Evolutionary conservation across 257 asterid genomes (phyloP), one percentile per base, ranked within the genome.

Genomic region (Solanum phureja): DNA sequence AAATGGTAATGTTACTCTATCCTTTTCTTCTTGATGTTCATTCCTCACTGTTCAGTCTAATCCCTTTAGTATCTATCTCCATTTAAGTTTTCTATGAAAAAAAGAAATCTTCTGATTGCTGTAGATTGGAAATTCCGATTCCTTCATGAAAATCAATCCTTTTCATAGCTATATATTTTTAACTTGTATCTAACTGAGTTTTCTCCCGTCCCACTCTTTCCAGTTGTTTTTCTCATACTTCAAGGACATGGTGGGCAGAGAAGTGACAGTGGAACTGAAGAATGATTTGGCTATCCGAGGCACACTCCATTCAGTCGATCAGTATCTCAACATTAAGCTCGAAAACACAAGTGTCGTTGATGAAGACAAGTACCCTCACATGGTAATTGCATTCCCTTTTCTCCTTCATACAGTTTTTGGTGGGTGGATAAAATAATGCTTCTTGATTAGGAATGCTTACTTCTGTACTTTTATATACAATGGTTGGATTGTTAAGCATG

Each of bases 211-310:
- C 84, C 84, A 79, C 84, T 19, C 84, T 79, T 88, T 90, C 95
- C 96, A 96, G 99, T 91, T 96, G 95, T 96, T 96, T 92, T 97
- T 97, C 94, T 97, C 99, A 89, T 97, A 97, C 86, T 97, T 97
- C 95, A 97, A 95, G 95, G 98, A 95, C 90, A 90, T 97, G 93
- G 99, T 97, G 83, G 98, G 99, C 38, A 91, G 98, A 87, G 99
- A 97, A 92, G 99, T 97, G 85, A 95, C 98, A 23, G 99, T 97
- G 88, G 98, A 97, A 90, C 87, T 97, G 86, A 97, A 97, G 98
- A 97, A 97, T 88, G 99, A 97, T 92, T 93, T 96, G 86, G 99
- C 99, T 2, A 94, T 96, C 84, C 91, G 95, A 84, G 98, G 99
- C 37, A 96, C 98, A 56, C 95, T 96, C 64, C 98, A 95, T 88